phyloP scores from a whole-genome alignment of 2,329 filamentous ascomycete species.

The Cladophialophora yegresii region DNA sequence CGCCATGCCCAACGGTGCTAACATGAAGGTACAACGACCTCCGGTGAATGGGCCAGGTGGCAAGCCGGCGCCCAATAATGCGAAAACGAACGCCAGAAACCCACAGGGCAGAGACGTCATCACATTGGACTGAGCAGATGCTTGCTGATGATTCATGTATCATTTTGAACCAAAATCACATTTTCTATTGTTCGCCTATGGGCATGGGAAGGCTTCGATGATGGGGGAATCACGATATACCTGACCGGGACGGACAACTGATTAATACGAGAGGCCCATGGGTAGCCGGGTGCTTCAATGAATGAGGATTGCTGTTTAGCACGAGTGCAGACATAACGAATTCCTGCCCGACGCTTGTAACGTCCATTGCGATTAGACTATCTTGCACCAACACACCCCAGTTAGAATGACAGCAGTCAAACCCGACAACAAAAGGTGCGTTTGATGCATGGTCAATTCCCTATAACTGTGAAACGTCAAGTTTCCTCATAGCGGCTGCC shows the following conservation, averaged over 20 bases:
- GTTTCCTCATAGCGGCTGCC: background rate
- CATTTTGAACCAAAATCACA: conserved; percentile 10
- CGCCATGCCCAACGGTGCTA: conserved; percentile 9
- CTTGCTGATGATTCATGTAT: conserved; percentile 3
- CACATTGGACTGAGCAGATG: conserved; percentile 22
- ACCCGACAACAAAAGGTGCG: background rate
- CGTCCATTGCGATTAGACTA: background rate
- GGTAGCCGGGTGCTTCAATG: conserved; percentile 3
- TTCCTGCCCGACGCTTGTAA: conserved; percentile 1
- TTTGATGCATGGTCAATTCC: background rate
- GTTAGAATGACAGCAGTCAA: background rate
- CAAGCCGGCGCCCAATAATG: conserved; percentile 4
- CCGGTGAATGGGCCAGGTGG: background rate
- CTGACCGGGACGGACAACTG: conserved; percentile 7
- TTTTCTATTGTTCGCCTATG: conserved; percentile 1
- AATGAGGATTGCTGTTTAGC: conserved; percentile 4
- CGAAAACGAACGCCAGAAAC: conserved; percentile 15
- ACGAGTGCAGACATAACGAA: conserved; percentile 3
- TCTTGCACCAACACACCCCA: background rate
- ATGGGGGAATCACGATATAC: conserved; percentile 11
- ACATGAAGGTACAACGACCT: conserved; percentile 7
- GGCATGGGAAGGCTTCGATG: background rate
- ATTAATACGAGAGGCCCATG: conserved; percentile 5
- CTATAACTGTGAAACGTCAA: background rate
- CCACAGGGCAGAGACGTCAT: conserved; percentile 26